phyloP scores from a whole-genome alignment of 495 filamentous ascomycete species.

The Neurospora sp. region DNA sequence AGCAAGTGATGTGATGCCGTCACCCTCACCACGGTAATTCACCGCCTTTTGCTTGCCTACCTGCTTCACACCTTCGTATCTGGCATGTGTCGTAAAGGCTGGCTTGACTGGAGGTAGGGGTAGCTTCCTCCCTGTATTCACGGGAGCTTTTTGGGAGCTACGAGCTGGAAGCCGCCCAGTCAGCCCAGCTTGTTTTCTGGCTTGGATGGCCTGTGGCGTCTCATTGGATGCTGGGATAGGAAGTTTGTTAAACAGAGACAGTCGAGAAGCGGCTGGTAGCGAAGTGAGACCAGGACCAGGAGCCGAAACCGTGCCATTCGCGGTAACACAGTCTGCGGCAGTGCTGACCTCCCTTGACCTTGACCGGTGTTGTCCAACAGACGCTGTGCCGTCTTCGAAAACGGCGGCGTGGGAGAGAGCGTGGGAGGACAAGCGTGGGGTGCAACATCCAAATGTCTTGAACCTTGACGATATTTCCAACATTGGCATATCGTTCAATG shows the following conservation, averaged over 20 bases:
- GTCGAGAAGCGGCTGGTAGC: neutral
- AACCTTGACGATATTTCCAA: neutral
- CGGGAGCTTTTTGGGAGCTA: neutral
- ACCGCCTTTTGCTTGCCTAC: neutral
- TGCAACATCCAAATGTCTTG: neutral
- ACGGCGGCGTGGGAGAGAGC: neutral
- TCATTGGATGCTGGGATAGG: neutral
- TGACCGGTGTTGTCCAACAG: neutral
- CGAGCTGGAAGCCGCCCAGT: neutral
- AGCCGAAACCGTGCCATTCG: neutral
- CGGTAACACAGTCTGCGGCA: neutral
- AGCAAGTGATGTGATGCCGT: neutral
- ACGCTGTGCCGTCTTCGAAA: neutral
- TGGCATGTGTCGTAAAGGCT: neutral
- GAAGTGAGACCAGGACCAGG: neutral
- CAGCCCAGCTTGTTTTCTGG: neutral
- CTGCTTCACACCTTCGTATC: neutral
- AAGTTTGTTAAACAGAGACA: neutral
- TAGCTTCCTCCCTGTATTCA: neutral
- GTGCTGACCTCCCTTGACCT: neutral
- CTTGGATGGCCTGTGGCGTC: neutral
- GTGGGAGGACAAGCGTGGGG: neutral
- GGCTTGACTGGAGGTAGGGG: neutral
- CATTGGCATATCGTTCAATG: neutral
- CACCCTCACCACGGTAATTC: neutral